Evolutionary conservation across 164 flowering plant genomes (phyloP), one percentile per base, ranked within the genome.

Genomic region (Santalum album): DNA sequence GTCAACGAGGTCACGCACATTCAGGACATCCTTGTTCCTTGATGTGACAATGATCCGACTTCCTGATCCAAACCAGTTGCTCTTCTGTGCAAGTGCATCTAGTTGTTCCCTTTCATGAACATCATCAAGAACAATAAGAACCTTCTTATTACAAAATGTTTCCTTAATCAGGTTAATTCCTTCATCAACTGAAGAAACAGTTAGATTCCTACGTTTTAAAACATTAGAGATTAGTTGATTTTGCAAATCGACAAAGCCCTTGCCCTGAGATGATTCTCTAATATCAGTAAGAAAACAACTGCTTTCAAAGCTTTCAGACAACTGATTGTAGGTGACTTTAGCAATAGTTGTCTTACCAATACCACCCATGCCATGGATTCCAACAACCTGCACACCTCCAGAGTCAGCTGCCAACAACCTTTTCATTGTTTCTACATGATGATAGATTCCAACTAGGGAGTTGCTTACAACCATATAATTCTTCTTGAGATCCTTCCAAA

Each of bases 101-200:
- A 69, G 3, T 44, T 64, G 69, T 6, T 43, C 51, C 7, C 4
- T 1, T 0, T 40, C 18, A 57, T 64, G 58, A 4, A 72, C 67
- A 61, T 68, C 75, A 58, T 72, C 75, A 20, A 72, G 39, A 32
- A 72, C 56, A 9, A 72, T 1, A 20, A 72, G 61, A 32, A 60
- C 62, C 24, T 34, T 49, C 46, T 48, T 59, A 2, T 6, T 6
- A 4, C n/a, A n/a, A 12, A 61, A n/a, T 12, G 44, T 53, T 0
- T 58, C 22, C 25, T 34, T 53, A 11, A 49, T 54, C 21, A 21
- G 2, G 5, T 3, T 22, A 12, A 24, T 24, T 44, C 59, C 57
- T 5, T 14, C 15, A 23, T 29, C 14, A 12, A 39, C 25, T 21
- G 25, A 22, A 0, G 2, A 1, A 2, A 49, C 24, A 17, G 26